Base-by-base conservation (phyloP, 169 alveolate species). In the Blepharisma undulans region DNA sequence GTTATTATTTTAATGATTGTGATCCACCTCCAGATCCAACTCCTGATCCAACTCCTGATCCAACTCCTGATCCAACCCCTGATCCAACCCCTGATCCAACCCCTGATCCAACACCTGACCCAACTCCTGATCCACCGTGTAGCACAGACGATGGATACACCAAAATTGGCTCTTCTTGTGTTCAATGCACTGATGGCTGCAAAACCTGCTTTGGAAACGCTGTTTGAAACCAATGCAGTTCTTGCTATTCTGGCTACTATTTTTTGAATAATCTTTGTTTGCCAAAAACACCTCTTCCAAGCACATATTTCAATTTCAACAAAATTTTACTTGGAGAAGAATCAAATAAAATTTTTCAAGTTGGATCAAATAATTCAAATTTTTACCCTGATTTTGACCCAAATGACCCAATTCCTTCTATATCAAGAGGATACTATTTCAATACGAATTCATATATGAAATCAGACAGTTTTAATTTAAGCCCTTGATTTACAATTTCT, bases 371-470 rank as follows among this genome's bases (percentile, higher is more conserved):
- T 29, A 74, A 14, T 14, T 10, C 2, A 14, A 74, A 74, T 74
- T 8, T 8, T 14, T 74, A 74, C 33, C 80, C 80, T 8, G 27
- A 74, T 25, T 29, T 8, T 25, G 80, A 79, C 19, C 14, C 87
- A 27, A 79, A 32, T 79, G 87, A 79, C 71, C 89, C 89, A 22
- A 34, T 7, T 21, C 89, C 89, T 21, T 21, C 89, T 4, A n/a
- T 3, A 8, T 32, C 32, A 10, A 82, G 89, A 82, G 89, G 89
- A 2, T 82, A 25, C 36, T 82, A 36, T 60, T 82, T 36, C n/a
- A 21, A 22, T 22, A 82, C 7, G 0, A 4, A 2, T n/a, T 34
- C 89, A 14, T 48, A 25, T n/a, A 79, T 72, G 80, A 72, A 10
- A 16, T 72, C 36, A 10, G 33, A 72, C 19, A 29, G 19, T 8